Conservation (phyloP, 352 stramenopile species). For the Globisporangium orthogonon region DNA sequence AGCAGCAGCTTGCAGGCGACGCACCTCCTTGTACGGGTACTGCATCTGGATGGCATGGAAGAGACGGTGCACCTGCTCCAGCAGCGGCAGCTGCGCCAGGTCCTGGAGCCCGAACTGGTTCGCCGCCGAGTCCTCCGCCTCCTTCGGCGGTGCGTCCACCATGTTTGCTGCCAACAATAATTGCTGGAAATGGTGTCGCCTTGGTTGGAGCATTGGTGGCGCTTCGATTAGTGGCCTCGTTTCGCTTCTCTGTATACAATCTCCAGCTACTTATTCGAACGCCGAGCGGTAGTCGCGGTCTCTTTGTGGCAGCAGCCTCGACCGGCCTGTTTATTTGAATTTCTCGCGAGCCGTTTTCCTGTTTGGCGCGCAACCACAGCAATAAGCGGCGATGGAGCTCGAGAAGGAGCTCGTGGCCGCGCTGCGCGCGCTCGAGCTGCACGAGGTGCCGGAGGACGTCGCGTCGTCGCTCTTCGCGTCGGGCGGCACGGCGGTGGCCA, state of each 20-base stretch:
- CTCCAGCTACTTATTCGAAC: no score
- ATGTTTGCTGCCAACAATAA: neutral
- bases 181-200: no score
- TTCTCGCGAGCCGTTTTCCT: neutral
- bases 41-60: constrained; percentile 79
- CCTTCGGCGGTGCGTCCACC: neutral
- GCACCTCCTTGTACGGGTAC: constrained; percentile 80
- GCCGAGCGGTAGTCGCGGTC: neutral
- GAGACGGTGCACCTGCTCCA: constrained; percentile 81
- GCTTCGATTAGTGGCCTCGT: no score
- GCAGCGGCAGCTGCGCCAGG: constrained; percentile 55
- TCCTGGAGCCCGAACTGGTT: constrained; percentile 71
- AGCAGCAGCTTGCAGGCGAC: no score
- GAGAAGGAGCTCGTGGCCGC: constrained; percentile 54
- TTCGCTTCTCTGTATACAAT: no score
- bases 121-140: constrained; percentile 16
- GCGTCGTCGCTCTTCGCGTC: constrained; percentile 63
- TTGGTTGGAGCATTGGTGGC: no score
- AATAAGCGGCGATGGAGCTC: constrained; percentile 20
- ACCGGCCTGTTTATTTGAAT: neutral
- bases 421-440: constrained; percentile 54
- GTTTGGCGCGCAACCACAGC: constrained; percentile 1
- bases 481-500: constrained; percentile 45
- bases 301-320: neutral
- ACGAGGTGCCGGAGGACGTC: constrained; percentile 35